phyloP scores from a whole-genome alignment of 1,139 yeast genomes.

The Hyphopichia fennica region DNA sequence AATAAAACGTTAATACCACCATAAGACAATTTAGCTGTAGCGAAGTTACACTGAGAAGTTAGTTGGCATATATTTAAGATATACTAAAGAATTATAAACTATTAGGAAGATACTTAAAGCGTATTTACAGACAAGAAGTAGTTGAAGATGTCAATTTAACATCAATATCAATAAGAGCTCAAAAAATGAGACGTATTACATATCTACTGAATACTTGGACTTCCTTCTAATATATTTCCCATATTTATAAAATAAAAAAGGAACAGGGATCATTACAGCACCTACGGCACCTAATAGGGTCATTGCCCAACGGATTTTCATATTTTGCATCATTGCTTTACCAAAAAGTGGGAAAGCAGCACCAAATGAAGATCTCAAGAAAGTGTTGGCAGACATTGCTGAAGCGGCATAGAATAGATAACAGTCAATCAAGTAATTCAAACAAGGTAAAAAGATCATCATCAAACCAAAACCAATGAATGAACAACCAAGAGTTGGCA shows the following conservation, averaged over 20 bases:
- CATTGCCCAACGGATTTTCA: constrained; percentile 85
- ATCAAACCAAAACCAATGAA: constrained; percentile 72
- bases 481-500: constrained; percentile 66
- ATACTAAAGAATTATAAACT: no score
- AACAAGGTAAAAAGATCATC: constrained; percentile 67
- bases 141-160: no score
- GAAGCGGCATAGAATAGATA: constrained; percentile 78
- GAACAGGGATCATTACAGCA: constrained; percentile 65
- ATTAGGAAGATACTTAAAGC: no score
- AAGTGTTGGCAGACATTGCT: constrained; percentile 86
- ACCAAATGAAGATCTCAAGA: constrained; percentile 62
- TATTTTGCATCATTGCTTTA: constrained; percentile 65
- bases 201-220: constrained; percentile 60
- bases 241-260: constrained; percentile 63
- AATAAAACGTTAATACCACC: no score
- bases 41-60: no score
- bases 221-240: constrained; percentile 62
- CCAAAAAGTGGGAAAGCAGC: constrained; percentile 54
- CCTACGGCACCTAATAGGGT: constrained; percentile 73
- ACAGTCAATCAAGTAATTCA: constrained; percentile 74
- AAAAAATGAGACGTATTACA: no score
- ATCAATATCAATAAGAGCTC: no score
- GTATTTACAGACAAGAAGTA: no score
- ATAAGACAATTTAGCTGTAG: no score
- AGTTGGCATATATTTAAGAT: no score